Evolutionary conservation across 148 eudicot genomes (phyloP).

Genomic region (Persicaria maculosa): DNA sequence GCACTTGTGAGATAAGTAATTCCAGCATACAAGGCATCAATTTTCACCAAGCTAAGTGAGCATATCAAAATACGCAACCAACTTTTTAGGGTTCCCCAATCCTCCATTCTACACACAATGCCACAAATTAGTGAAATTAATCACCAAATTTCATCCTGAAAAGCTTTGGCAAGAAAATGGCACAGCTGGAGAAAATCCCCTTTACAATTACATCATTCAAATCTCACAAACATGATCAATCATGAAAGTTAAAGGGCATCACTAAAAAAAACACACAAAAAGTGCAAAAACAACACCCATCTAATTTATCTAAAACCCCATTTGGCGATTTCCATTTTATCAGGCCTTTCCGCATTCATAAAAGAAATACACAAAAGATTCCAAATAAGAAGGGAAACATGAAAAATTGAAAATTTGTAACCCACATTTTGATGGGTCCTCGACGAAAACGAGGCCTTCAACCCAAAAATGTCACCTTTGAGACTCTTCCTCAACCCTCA

Average conservation of each 20-base stretch:
- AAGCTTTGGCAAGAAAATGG: background rate
- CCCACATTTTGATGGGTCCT: slow-evolving; percentile 7
- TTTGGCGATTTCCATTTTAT: background rate
- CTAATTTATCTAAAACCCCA: slow-evolving; percentile 1
- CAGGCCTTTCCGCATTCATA: background rate
- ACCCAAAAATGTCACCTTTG: background rate
- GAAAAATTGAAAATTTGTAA: background rate
- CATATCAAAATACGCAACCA: slow-evolving; percentile 3
- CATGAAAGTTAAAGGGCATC: background rate
- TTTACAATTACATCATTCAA: slow-evolving; percentile 1
- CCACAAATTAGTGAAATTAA: slow-evolving; percentile 3
- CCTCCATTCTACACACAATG: slow-evolving; percentile 10
- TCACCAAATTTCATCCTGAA: background rate
- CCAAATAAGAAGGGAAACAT: background rate
- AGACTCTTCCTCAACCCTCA: background rate
- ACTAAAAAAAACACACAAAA: background rate
- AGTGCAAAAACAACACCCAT: background rate
- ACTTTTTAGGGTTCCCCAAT: background rate
- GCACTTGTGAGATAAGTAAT: slow-evolving; percentile 16
- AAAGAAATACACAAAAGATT: background rate
- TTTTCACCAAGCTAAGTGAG: background rate
- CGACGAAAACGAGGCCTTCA: background rate
- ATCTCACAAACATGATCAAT: background rate
- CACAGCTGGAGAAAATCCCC: slow-evolving; percentile 3
- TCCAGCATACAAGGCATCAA: slow-evolving; percentile 6